A percentile compares a stretch with the other conserved stretches of the same genome.
Conservation (phyloP, 345 rosid genomes). For the Orychophragmus violaceus region DNA sequence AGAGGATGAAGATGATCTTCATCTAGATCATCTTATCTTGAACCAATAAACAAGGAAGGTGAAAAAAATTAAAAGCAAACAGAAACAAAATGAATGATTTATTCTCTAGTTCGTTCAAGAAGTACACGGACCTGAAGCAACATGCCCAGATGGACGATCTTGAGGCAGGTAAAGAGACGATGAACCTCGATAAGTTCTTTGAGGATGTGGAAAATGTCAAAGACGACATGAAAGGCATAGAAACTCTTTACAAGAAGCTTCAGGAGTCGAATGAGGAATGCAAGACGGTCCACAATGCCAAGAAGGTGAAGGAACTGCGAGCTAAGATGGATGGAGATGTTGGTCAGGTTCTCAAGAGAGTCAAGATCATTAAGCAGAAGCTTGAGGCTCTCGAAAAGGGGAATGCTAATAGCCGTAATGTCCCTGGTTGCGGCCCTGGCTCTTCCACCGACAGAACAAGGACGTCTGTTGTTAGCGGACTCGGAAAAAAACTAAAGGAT, state of each 20-base stretch:
- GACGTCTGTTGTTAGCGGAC: conserved; percentile 61
- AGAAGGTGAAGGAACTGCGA: conserved; percentile 52
- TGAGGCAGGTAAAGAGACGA: conserved; percentile 57
- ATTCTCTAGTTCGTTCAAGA: conserved; percentile 73
- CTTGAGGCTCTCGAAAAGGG: conserved; percentile 65
- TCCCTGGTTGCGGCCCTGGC: conserved; percentile 74
- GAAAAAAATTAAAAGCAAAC: neutral
- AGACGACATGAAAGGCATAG: conserved; percentile 54
- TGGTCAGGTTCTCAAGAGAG: conserved; percentile 54
- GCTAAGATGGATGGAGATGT: conserved; percentile 61
- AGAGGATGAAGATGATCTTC: neutral
- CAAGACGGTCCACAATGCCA: conserved; percentile 56
- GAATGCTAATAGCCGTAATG: conserved; percentile 48
- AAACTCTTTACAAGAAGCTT: conserved; percentile 50
- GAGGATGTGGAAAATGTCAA: conserved; percentile 69
- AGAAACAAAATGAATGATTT: conserved; percentile 65
- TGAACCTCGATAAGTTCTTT: conserved; percentile 70
- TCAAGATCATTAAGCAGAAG: conserved; percentile 59
- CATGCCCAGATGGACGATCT: conserved; percentile 53
- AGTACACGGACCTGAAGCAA: conserved; percentile 56
- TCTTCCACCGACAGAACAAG: conserved; percentile 83
- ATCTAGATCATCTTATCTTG: conserved; percentile 8
- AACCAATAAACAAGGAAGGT: neutral
- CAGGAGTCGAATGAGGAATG: conserved; percentile 78
- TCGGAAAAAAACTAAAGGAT: conserved; percentile 70